A percentile compares a stretch with the other conserved stretches of the same genome.
Conservation (phyloP, 2,329 filamentous ascomycete species). For the Fusarium anguioides region DNA sequence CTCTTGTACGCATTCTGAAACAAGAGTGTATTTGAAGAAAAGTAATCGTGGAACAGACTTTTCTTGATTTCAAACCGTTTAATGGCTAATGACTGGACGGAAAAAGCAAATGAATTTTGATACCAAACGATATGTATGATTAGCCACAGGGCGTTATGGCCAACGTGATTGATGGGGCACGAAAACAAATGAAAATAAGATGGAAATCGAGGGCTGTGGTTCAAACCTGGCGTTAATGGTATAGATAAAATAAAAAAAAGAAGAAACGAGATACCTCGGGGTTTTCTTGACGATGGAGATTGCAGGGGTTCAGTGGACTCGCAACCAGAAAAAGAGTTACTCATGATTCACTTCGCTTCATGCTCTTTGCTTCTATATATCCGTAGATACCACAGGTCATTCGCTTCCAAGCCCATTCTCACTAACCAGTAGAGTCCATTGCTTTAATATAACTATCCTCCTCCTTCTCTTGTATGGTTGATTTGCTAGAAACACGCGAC, state of each 20-base stretch:
- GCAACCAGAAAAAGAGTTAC: not conserved
- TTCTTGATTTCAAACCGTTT: conserved; percentile 26
- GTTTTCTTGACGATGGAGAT: conserved; percentile 4
- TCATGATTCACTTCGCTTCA: conserved; percentile 12
- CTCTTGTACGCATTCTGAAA: not conserved
- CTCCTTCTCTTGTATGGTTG: conserved; percentile 10
- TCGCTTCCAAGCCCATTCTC: not conserved
- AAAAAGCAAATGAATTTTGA: conserved; percentile 42
- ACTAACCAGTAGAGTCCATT: conserved; percentile 9
- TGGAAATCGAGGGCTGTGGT: conserved; percentile 14
- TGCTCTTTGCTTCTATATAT: conserved; percentile 8
- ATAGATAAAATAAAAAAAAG: conserved; percentile 39
- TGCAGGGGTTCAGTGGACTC: not conserved
- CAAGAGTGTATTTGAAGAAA: not conserved
- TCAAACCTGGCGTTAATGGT: conserved; percentile 39
- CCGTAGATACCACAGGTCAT: conserved; percentile 1
- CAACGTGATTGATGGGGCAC: not conserved
- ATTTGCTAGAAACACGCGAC: not conserved
- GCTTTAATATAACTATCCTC: conserved; percentile 1
- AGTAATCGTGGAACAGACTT: not conserved
- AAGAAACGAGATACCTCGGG: conserved; percentile 35
- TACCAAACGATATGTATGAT: conserved; percentile 45
- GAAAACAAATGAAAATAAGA: conserved; percentile 8
- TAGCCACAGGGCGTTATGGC: conserved; percentile 13
- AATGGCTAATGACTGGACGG: conserved; percentile 49